These are phyloP conservation scores for Hypomyces perniciosus DNA, from an alignment of 2,329 filamentous ascomycete genomes.

Conservation along the genomic window DNA sequence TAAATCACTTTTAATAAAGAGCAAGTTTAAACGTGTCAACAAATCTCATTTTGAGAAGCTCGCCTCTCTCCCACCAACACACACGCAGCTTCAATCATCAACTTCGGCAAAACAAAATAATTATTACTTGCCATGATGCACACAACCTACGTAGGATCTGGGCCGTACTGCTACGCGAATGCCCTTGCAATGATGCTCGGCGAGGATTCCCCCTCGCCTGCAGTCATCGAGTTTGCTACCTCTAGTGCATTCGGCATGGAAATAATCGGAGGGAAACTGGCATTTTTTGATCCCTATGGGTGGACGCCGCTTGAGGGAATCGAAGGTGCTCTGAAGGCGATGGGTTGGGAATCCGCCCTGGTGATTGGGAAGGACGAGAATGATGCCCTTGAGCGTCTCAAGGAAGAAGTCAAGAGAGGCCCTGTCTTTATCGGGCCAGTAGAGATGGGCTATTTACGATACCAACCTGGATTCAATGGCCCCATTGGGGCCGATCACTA, in stretches of 20 bases:
- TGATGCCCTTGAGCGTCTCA: slow-evolving; percentile 11
- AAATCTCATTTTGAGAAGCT: no score
- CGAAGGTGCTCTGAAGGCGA: slow-evolving; percentile 10
- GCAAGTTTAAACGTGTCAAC: no score
- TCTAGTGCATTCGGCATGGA: slow-evolving; percentile 17
- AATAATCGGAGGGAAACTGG: slow-evolving; percentile 12
- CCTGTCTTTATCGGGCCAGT: slow-evolving; percentile 17
- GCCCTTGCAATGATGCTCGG: slow-evolving; percentile 16
- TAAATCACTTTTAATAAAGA: no score
- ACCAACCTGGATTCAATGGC: slow-evolving; percentile 13
- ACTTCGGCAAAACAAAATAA: neutral
- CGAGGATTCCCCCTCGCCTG: slow-evolving; percentile 10
- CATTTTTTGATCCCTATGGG: slow-evolving; percentile 17
- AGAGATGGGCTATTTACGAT: slow-evolving; percentile 15
- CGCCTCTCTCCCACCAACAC: neutral
- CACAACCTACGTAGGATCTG: slow-evolving; percentile 15
- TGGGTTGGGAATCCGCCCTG: slow-evolving; percentile 14
- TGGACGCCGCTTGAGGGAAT: slow-evolving; percentile 14
- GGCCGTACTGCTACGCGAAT: slow-evolving; percentile 18
- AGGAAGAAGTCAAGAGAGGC: slow-evolving; percentile 9
- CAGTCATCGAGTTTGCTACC: slow-evolving; percentile 17
- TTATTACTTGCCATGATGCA: slow-evolving; percentile 4
- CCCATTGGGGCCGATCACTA: slow-evolving; percentile 17
- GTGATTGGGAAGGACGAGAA: slow-evolving; percentile 11
- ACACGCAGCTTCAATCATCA: neutral